phyloP scores from a whole-genome alignment of 108 stramenopile species.

The Pseudonitzschia pungens region DNA sequence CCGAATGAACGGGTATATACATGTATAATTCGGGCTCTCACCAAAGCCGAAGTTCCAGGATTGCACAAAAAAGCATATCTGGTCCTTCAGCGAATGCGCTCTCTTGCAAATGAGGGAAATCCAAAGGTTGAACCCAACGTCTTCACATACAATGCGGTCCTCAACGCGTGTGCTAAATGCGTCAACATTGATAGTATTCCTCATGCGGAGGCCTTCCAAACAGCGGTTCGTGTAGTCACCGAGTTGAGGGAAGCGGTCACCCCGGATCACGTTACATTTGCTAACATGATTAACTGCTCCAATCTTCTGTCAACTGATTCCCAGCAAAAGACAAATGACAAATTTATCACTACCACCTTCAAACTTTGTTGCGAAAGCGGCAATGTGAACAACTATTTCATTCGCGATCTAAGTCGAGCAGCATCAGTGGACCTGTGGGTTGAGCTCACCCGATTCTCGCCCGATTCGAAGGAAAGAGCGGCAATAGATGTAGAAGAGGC shows the following conservation, averaged over 20 bases:
- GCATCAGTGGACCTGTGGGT: conserved; percentile 35
- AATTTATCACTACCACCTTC: conserved; percentile 40
- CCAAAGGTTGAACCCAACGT: conserved; percentile 40
- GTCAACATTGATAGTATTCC: conserved; percentile 12
- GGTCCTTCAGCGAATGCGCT: conserved; percentile 63
- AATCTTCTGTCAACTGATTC: conserved; percentile 32
- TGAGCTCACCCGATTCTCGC: conserved; percentile 13
- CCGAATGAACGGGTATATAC: conserved; percentile 69
- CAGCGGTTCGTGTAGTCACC: conserved; percentile 38
- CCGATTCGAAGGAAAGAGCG: conserved; percentile 16
- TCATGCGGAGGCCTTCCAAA: conserved; percentile 42
- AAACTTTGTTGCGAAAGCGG: conserved; percentile 40
- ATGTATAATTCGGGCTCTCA: conserved; percentile 65
- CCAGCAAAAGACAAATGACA: conserved; percentile 34
- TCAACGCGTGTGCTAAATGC: conserved; percentile 49
- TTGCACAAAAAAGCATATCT: conserved; percentile 50
- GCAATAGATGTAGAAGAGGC: conserved; percentile 19
- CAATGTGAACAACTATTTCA: conserved; percentile 38
- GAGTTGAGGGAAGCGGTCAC: conserved; percentile 20
- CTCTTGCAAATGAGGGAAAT: conserved; percentile 21
- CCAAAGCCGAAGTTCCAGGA: conserved; percentile 42
- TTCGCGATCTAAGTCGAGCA: conserved; percentile 33
- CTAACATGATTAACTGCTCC: conserved; percentile 43
- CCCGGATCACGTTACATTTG: conserved; percentile 58
- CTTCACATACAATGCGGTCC: conserved; percentile 55